Conservation (phyloP, 2,329 filamentous ascomycete species). For the Ilyonectria mors-panacis region DNA sequence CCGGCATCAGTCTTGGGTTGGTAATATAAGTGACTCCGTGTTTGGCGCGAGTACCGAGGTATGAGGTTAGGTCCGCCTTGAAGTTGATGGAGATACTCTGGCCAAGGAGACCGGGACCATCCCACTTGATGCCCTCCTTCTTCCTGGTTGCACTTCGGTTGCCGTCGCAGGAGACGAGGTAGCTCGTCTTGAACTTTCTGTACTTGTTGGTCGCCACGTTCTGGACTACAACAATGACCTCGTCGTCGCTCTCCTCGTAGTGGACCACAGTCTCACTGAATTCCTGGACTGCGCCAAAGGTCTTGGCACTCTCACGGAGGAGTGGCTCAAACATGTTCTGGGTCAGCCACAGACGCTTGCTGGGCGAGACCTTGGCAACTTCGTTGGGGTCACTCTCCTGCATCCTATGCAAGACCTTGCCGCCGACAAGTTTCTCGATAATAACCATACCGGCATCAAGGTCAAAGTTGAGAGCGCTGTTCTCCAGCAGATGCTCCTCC, state of each 20-base stretch:
- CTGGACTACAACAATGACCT: constrained; percentile 13
- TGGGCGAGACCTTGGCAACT: constrained; percentile 8
- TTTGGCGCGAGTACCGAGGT: background rate
- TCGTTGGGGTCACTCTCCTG: constrained; percentile 11
- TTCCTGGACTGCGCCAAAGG: background rate
- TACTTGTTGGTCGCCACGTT: constrained; percentile 12
- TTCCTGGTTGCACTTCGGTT: constrained; percentile 14
- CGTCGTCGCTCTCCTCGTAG: constrained; percentile 9
- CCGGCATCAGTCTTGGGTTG: background rate
- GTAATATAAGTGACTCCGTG: constrained; percentile 1
- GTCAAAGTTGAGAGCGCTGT: background rate
- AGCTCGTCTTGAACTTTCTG: constrained; percentile 25
- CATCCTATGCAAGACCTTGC: background rate
- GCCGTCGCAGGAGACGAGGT: constrained; percentile 16
- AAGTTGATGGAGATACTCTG: constrained; percentile 11
- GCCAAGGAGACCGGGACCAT: background rate
- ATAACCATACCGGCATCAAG: background rate
- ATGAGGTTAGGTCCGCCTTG: constrained; percentile 1
- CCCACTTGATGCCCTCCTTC: constrained; percentile 1
- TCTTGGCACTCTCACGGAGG: constrained; percentile 1
- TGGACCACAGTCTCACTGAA: background rate
- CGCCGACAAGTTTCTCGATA: background rate
- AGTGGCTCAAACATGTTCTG: constrained; percentile 26
- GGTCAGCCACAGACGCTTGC: constrained; percentile 17
- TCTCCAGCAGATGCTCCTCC: background rate